Percentiles rank a stretch among this genome's conserved stretches.
phyloP scores from a whole-genome alignment of 768 basidiomycete genomes.

The Phaeolepiota aurea region DNA sequence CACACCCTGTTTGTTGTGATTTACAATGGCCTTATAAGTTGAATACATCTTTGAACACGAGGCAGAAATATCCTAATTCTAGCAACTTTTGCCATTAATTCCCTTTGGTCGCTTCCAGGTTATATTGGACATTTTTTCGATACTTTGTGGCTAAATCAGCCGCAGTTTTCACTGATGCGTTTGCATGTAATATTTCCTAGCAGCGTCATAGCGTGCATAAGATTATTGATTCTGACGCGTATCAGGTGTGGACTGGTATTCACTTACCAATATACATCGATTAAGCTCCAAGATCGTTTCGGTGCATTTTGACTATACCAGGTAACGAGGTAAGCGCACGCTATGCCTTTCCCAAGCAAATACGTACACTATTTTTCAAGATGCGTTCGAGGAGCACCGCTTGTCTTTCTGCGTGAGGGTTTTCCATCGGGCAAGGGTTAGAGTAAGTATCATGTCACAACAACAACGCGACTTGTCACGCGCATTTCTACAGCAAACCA shows the following conservation, averaged over 20 bases:
- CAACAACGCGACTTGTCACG: slow-evolving; percentile 9
- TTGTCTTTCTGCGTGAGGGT: slow-evolving; percentile 90
- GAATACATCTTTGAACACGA: no score
- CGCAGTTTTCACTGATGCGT: slow-evolving; percentile 69
- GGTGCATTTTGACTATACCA: slow-evolving; percentile 76
- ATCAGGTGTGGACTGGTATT: slow-evolving; percentile 10
- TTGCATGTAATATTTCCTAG: slow-evolving; percentile 75
- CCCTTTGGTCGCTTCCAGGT: slow-evolving; percentile 65
- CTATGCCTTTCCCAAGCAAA: slow-evolving; percentile 1
- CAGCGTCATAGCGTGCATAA: neutral
- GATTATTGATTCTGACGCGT: neutral
- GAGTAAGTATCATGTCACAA: slow-evolving; percentile 8
- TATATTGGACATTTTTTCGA: slow-evolving; percentile 88
- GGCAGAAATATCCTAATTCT: no score
- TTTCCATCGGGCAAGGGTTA: slow-evolving; percentile 59
- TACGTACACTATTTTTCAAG: slow-evolving; percentile 76
- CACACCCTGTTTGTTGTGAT: neutral
- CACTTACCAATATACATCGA: slow-evolving; percentile 79
- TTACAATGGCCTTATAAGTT: neutral
- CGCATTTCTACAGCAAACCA: slow-evolving; percentile 1
- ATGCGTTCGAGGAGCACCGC: slow-evolving; percentile 87
- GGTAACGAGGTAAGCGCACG: slow-evolving; percentile 1
- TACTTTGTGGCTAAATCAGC: slow-evolving; percentile 84
- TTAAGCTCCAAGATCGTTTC: slow-evolving; percentile 87
- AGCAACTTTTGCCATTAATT: no score